These are phyloP conservation scores for Podila epigama DNA, from an alignment of 192 early-diverging fungal species.

Conservation along the genomic window DNA sequence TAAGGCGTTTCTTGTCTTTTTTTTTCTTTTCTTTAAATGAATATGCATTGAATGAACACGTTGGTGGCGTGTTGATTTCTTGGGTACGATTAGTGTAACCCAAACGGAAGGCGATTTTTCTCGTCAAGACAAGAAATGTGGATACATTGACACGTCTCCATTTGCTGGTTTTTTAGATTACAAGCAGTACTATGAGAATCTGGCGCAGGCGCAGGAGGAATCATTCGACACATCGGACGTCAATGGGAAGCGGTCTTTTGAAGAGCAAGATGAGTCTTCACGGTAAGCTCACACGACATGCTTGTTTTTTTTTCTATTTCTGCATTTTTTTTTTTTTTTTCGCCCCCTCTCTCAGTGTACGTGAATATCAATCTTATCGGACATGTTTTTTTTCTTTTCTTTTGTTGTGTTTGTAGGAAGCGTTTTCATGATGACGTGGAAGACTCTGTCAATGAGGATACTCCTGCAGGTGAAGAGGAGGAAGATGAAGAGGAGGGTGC, in stretches of 20 bases:
- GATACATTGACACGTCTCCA: too few species aligned
- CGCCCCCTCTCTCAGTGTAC: too few species aligned
- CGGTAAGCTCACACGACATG: constrained; percentile 7
- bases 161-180: constrained; percentile 21
- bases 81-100: too few species aligned
- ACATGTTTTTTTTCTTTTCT: not conserved
- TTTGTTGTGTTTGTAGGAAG: constrained; percentile 4
- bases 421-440: constrained; percentile 18
- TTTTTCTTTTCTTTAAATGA: not conserved
- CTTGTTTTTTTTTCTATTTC: too few species aligned
- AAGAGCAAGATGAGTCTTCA: constrained; percentile 10
- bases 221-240: constrained; percentile 2
- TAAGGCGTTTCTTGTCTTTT: constrained; percentile 17
- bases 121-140: too few species aligned
- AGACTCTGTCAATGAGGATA: constrained; percentile 28
- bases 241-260: constrained; percentile 30
- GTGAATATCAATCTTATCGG: not conserved
- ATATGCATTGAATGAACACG: not conserved
- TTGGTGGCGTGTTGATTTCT: constrained; percentile 20
- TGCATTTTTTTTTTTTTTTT: too few species aligned
- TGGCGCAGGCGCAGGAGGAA: constrained; percentile 12
- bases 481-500: constrained; percentile 20
- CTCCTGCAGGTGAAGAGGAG: constrained; percentile 34
- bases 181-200: constrained; percentile 42
- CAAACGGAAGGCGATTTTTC: too few species aligned